Evolutionary conservation across 768 basidiomycete genomes (phyloP).

Genomic region (Tricholoma flavovirens): DNA sequence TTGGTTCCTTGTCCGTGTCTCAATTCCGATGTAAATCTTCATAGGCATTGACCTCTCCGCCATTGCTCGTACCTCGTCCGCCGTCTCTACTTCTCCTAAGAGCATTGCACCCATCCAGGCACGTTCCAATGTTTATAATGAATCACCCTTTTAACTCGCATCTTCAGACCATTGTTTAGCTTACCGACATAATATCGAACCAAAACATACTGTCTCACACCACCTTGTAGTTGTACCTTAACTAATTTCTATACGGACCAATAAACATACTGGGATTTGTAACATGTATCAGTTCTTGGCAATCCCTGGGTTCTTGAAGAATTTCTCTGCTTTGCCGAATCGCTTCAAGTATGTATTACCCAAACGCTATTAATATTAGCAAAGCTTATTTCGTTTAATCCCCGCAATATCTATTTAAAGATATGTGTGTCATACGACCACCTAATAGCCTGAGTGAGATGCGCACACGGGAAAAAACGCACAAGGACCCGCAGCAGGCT

Average conservation of each 20-base stretch:
- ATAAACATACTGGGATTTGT: neutral
- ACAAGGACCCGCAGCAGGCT: too few species aligned
- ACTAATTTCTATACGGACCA: neutral
- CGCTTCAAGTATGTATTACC: too few species aligned
- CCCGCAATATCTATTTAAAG: neutral
- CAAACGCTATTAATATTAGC: too few species aligned
- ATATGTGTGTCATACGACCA: too few species aligned
- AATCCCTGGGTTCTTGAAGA: neutral
- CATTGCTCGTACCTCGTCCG: conserved; percentile 81
- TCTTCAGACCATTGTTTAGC: neutral
- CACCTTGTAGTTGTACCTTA: conserved; percentile 4
- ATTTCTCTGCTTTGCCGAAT: too few species aligned
- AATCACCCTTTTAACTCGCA: neutral
- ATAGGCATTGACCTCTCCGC: conserved; percentile 57
- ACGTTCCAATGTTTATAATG: neutral
- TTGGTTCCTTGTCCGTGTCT: neutral
- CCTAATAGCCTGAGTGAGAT: too few species aligned
- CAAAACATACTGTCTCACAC: neutral
- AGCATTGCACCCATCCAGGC: neutral
- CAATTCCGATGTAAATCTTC: neutral
- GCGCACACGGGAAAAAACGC: too few species aligned
- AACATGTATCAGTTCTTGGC: neutral
- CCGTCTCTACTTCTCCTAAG: conserved; percentile 50
- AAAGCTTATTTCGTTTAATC: neutral
- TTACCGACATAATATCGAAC: neutral